Base-by-base conservation (phyloP, 805 yeast species). In the Cyberlindnera samutprakarnensis region DNA sequence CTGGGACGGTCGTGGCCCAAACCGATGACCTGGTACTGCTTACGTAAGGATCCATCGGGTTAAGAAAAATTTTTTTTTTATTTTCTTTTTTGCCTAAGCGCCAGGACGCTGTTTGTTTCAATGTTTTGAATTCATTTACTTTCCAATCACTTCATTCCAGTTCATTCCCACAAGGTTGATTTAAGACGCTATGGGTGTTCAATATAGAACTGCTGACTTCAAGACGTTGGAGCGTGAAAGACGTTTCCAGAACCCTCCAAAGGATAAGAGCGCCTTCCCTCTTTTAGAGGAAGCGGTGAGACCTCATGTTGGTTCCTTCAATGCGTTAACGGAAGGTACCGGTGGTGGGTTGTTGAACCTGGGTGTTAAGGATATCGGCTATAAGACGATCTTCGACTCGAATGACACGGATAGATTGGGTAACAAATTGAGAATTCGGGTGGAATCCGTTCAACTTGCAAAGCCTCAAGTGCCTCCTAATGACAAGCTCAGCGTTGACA, bases 301-400 rank as follows among this genome's bases (percentile, higher is more conserved):
- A 36, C 98, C 98, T 5, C 98, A 92, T 56, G 73, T 92, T 35
- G 96, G 95, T 7, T 90, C 97, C 2, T 92, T 92, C 68, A 82
- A 92, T 66, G 96, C 96, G 5, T 66, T 92, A 36, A 83, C 95
- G 16, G 94, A 84, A 37, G 95, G 95, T 27, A 75, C 83, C 16
- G 77, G 68, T 27, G 94, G 90, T 28, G 96, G 96, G 6, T 58
- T 92, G 17, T 66, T 92, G 38, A 86, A 88, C 55, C 62, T 80
- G 31, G 96, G 83, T 2, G 94, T 81, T 28, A 69, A 79, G 49
- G 97, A 92, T 52, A 86, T 92, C 39, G 98, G 97, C 8, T 61
- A 73, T 38, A 84, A 79, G 51, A 76, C 87, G 13, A 78, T 86
- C 10, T 90, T 85, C 53, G 98, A 92, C 57, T 76, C 87, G 18